Conservation (phyloP, 306 rosid genomes). For the Lagenaria siceraria region DNA sequence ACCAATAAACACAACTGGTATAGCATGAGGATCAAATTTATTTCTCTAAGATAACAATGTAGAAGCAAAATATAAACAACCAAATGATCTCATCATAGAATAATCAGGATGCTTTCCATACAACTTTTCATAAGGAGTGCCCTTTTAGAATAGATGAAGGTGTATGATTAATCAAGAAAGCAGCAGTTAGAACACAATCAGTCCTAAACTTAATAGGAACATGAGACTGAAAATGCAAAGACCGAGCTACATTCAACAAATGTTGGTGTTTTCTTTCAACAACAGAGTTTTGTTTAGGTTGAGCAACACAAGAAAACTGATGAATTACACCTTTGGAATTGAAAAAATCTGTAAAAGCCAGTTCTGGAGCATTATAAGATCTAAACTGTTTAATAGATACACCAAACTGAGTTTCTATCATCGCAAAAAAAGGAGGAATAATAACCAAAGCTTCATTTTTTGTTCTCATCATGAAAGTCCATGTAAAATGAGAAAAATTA, state of each 20-base stretch:
- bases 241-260: not conserved
- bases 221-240: not conserved
- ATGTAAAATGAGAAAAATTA: not conserved
- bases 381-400: fast-evolving
- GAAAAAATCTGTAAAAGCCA: no score
- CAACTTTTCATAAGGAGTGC: fast-evolving
- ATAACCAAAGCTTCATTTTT: fast-evolving
- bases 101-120: not conserved
- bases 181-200: not conserved
- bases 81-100: fast-evolving
- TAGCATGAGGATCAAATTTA: no score
- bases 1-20: no score
- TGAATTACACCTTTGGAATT: not conserved
- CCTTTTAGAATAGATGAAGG: not conserved
- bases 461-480: no score
- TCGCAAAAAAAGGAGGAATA: fast-evolving
- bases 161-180: fast-evolving
- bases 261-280: not conserved
- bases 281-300: not conserved
- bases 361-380: not conserved
- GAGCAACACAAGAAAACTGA: not conserved
- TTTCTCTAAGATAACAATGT: no score
- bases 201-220: not conserved
- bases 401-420: no score
- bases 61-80: not conserved